Evolutionary conservation across 1,284 basidiomycete species (phyloP), one percentile per base, ranked within the genome.

Genomic region (Sphaerobolus stellatus): DNA sequence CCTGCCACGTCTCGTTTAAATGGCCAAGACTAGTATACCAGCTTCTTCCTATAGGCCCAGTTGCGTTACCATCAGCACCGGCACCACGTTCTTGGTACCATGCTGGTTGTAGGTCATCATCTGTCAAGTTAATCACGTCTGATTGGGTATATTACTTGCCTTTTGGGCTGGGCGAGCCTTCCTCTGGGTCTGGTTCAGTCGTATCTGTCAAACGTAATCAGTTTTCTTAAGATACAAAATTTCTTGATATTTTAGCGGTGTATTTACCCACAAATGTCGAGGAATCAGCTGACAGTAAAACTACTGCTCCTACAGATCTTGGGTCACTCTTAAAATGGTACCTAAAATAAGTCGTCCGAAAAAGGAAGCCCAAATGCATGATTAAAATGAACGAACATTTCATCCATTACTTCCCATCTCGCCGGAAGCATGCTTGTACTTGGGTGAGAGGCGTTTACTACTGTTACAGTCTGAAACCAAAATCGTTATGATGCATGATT

Each of bases 11-110:
- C 61, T 85, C 80, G 62, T 82, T 86, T 54, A 82, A 66, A 65
- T 93, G 90, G 2, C 90, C 90, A 2, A 92, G 74, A 56, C 83
- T 83, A 0, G 90, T 92, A 68, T 90, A 92, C 71, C 88, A 92
- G 58, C 86, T 88, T 41, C 90, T 78, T n/a, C 50, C 50, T 27
- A 52, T 44, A n/a, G 38, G 40, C 1, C 90, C 90, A 1, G 82
- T 75, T 22, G 72, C 69, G 3, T 72, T 75, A 13, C 71, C 71
- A 16, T 78, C 67, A 4, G 77, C 77, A 1, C 85, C 86, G 18
- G 81, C 77, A 6, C 84, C 84, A 9, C 75, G 78, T 57, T 86
- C 82, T 64, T 91, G 88, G 68, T 79, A 92, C 90, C 90, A 93
- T 16, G 90, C 90, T 86, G 64, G 44, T 24, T 25, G 27, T 20